These are phyloP conservation scores for Auxenochlorella pyrenoidosa DNA, from an alignment of 139 green algal genomes.

Conservation along the genomic window DNA sequence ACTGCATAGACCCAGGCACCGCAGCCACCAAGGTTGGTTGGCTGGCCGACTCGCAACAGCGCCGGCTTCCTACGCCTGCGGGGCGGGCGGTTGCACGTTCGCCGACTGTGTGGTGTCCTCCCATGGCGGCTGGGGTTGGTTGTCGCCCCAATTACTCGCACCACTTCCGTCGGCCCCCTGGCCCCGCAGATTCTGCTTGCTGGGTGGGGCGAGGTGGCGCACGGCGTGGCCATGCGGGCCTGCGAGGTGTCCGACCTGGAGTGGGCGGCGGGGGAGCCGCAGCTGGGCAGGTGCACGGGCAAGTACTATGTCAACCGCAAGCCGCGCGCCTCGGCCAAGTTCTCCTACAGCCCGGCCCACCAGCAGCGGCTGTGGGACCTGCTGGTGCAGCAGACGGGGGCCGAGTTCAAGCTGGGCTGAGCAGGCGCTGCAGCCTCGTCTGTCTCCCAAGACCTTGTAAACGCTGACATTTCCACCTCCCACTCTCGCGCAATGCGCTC, in stretches of 20 bases:
- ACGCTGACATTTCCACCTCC: no score
- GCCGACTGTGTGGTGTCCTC: no score
- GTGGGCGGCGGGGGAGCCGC: conserved; percentile 3
- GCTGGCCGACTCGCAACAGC: background rate
- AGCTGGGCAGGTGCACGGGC: conserved; percentile 9
- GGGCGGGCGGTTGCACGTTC: no score
- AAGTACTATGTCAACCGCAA: conserved; percentile 39
- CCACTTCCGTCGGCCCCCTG: no score
- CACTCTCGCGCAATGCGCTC: no score
- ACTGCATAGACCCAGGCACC: conserved; percentile 13
- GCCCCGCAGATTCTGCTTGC: conserved; percentile 7
- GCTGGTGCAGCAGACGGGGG: conserved; percentile 28
- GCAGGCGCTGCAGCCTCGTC: background rate
- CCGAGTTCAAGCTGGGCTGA: background rate
- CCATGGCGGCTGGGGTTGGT: no score
- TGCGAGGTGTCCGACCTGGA: background rate
- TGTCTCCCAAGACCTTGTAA: no score
- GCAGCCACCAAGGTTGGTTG: background rate
- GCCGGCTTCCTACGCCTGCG: background rate
- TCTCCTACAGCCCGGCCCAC: background rate
- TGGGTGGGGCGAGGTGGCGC: conserved; percentile 25
- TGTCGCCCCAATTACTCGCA: no score
- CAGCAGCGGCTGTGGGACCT: conserved; percentile 40
- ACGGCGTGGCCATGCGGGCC: conserved; percentile 1
- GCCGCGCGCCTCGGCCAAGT: background rate